These are phyloP conservation scores for Penicillium tannophilum DNA, from an alignment of 495 filamentous ascomycete species.

Conservation along the genomic window DNA sequence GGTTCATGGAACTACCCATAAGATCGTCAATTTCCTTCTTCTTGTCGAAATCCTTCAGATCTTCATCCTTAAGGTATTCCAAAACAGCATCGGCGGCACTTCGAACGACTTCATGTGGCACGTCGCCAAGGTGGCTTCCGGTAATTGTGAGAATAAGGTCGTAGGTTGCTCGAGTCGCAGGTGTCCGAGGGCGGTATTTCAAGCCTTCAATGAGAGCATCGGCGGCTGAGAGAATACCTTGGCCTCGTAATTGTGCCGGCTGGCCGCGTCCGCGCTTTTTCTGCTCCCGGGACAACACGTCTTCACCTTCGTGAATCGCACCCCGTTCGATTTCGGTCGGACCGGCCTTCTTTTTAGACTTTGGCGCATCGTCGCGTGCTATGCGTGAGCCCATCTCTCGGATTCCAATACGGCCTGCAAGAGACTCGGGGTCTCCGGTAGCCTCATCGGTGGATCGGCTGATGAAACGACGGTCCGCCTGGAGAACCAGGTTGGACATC, in stretches of 20 bases:
- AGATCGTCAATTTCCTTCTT: conserved; percentile 97
- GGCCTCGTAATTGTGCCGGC: conserved; percentile 68
- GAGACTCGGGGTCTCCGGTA: conserved; percentile 95
- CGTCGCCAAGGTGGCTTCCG: conserved; percentile 85
- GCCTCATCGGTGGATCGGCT: conserved; percentile 90
- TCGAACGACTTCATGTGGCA: conserved; percentile 84
- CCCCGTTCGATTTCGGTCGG: conserved; percentile 73
- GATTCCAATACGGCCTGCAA: conserved; percentile 90
- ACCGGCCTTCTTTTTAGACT: conserved; percentile 70
- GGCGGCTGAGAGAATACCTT: conserved; percentile 80
- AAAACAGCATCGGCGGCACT: conserved; percentile 95
- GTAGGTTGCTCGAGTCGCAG: conserved; percentile 91
- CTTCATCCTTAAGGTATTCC: conserved; percentile 90
- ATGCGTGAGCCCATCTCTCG: conserved; percentile 90
- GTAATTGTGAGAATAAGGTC: conserved; percentile 93
- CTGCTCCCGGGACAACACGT: conserved; percentile 84
- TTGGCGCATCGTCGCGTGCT: conserved; percentile 75
- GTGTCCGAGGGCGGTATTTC: conserved; percentile 85
- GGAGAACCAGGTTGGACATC: conserved; percentile 99
- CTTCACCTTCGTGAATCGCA: conserved; percentile 78
- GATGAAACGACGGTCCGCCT: conserved; percentile 96
- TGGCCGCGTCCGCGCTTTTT: conserved; percentile 82
- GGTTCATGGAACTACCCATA: conserved; percentile 74
- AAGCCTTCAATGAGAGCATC: conserved; percentile 86
- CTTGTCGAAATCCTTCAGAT: conserved; percentile 96